Base-by-base conservation (phyloP, 23 red algal genomes). In the Gracilariopsis chorda region DNA sequence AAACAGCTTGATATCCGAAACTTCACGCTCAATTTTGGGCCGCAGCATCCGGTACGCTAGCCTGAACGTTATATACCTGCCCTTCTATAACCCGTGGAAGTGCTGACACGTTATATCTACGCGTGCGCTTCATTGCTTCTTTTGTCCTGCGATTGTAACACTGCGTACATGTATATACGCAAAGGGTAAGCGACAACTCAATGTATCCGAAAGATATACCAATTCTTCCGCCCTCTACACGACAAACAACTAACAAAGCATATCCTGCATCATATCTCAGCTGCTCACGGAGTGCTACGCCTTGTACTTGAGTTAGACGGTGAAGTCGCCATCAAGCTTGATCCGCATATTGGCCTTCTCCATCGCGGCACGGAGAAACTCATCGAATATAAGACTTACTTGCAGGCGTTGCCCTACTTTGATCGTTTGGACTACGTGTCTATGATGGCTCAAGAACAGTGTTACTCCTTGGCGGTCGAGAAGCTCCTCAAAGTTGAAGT, bases 291-390 rank as follows among this genome's bases (percentile, higher is more conserved):
- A 24, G 97, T 99, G 57, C 80, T 99, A 24, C 93, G 97, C 32
- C 90, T 99, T 57, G 97, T 99, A 24, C 65, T 99, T 17, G 89
- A 99, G 61, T 82, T 96, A 43, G 94, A 99, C 51, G 97, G 97
- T 1, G 97, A 99, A 67, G 88, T 99, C 12, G 91, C 95, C 29
- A 72, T 96, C 69, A 88, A 87, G 39, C 83, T 94, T 11, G 97
- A 99, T 62, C 97, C 97, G 25, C 97, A 99, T 90, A 60, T 99
- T 17, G 97, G 97, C 24, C 83, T 99, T 41, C 77, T 99, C 28
- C 97, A 99, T 64, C 94, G 97, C 82, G 97, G 97, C 39, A 99
- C 97, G 4, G 97, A 99, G 82, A 99, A 99, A 75, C 93, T 99
- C 33, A 96, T 99, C 39, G 97, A 99, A 77, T 88, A 99, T 85